These are phyloP conservation scores for Paramyrothecium roridum DNA, from an alignment of 2,329 filamentous ascomycete genomes.

Conservation along the genomic window DNA sequence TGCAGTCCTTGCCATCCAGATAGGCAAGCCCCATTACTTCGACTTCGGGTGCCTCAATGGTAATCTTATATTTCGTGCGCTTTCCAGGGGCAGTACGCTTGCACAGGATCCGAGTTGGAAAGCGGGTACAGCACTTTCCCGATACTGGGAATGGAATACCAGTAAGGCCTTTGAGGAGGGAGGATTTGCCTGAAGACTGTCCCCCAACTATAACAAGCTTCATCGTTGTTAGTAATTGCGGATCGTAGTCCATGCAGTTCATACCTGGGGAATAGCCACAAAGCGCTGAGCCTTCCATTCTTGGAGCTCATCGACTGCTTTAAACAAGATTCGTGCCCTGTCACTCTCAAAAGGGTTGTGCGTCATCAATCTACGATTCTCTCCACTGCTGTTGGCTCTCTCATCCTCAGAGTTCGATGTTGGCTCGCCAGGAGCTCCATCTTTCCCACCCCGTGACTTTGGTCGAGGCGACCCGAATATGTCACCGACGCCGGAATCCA, in stretches of 20 bases:
- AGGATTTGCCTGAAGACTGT: slow-evolving; percentile 34
- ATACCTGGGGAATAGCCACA: slow-evolving; percentile 31
- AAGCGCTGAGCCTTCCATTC: slow-evolving; percentile 22
- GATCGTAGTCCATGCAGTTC: not conserved
- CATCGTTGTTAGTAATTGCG: not conserved
- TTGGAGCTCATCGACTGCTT: slow-evolving; percentile 32
- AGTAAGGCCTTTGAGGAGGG: slow-evolving; percentile 30
- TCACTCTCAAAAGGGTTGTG: slow-evolving; percentile 31
- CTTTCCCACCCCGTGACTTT: too few relatives aligned
- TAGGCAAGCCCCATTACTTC: slow-evolving; percentile 15
- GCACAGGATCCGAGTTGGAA: slow-evolving; percentile 33
- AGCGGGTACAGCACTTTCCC: slow-evolving; percentile 29
- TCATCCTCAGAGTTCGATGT: too few relatives aligned
- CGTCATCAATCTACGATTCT: slow-evolving; percentile 6
- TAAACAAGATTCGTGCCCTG: slow-evolving; percentile 28
- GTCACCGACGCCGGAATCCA: not conserved
- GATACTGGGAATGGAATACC: slow-evolving; percentile 33
- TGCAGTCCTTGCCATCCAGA: slow-evolving; percentile 8
- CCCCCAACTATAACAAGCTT: slow-evolving; percentile 33
- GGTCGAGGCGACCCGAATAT: not conserved
- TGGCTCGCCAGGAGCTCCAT: too few relatives aligned
- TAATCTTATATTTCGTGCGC: slow-evolving; percentile 23
- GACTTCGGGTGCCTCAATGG: slow-evolving; percentile 23
- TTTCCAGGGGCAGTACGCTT: slow-evolving; percentile 23
- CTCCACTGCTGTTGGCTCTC: not conserved